A percentile compares a stretch with the other conserved stretches of the same genome.
Evolutionary conservation across 1,284 basidiomycete genomes (phyloP).

Genomic region (Paramarasmius palmivorus): DNA sequence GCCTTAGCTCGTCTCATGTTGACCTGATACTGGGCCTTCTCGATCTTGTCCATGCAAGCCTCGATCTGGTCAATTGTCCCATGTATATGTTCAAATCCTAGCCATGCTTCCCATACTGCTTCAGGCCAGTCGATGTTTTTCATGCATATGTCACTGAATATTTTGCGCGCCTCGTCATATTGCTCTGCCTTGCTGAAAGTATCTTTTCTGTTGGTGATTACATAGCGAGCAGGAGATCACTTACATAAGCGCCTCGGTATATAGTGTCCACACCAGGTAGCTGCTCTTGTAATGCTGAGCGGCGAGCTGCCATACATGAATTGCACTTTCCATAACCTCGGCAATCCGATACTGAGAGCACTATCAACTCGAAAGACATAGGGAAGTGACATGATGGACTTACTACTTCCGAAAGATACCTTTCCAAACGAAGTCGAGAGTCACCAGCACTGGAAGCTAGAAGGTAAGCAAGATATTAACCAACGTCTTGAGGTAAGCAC

Average conservation of each 20-base stretch:
- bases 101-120: constrained; percentile 86
- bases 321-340: constrained; percentile 51
- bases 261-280: constrained; percentile 69
- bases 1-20: constrained; percentile 71
- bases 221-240: constrained; percentile 24
- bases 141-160: constrained; percentile 63
- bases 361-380: constrained; percentile 3
- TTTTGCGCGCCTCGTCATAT: constrained; percentile 60
- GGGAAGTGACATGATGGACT: constrained; percentile 27
- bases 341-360: constrained; percentile 45
- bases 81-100: constrained; percentile 82
- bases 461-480: constrained; percentile 2
- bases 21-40: constrained; percentile 64
- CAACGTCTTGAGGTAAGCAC: constrained; percentile 1
- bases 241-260: constrained; percentile 69
- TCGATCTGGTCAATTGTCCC: constrained; percentile 76
- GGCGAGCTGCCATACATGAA: constrained; percentile 63
- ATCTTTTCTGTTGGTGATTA: neutral
- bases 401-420: constrained; percentile 75
- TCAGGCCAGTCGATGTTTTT: constrained; percentile 91
- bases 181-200: constrained; percentile 49
- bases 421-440: constrained; percentile 73
- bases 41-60: constrained; percentile 65
- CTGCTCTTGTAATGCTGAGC: constrained; percentile 67
- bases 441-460: constrained; percentile 51